A percentile compares a stretch with the other conserved stretches of the same genome.
Conservation (phyloP, 441 rosid genomes). For the Syzygium malaccense region DNA sequence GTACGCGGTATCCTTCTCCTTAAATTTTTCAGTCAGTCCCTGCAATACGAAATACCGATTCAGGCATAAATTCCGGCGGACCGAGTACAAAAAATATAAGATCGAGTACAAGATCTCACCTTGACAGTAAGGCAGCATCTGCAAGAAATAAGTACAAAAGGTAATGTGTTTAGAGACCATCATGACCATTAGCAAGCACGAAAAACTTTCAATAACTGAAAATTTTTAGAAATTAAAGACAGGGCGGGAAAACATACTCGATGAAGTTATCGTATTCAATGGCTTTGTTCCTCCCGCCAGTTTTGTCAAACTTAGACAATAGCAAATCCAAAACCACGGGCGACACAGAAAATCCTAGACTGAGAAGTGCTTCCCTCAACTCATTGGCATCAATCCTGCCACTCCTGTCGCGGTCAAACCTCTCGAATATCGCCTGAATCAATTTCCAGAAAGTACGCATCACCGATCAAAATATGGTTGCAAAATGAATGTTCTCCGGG, state of each 20-base stretch:
- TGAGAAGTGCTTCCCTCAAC: slow-evolving; percentile 70
- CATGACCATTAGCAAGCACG: not conserved
- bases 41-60: not conserved
- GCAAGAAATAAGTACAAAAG: slow-evolving; percentile 1
- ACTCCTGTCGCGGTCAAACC: slow-evolving; percentile 73
- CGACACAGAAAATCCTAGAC: slow-evolving; percentile 69
- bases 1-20: slow-evolving; percentile 12
- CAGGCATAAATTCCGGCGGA: not conserved
- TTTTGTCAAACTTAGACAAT: slow-evolving; percentile 77
- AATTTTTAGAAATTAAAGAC: not conserved
- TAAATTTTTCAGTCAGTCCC: slow-evolving; percentile 14
- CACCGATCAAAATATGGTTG: not conserved
- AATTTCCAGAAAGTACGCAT: not conserved
- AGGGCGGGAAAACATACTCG: slow-evolving; percentile 41
- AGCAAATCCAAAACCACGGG: slow-evolving; percentile 67
- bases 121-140: slow-evolving; percentile 95
- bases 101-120: slow-evolving; percentile 26
- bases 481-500: not conserved
- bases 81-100: not conserved
- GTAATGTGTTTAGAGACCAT: not conserved
- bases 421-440: slow-evolving; percentile 60
- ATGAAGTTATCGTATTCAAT: slow-evolving; percentile 93
- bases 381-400: slow-evolving; percentile 70
- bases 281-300: slow-evolving; percentile 58
- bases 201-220: not conserved